Conservation (phyloP, 441 rosid species). For the Jatropha multifida region DNA sequence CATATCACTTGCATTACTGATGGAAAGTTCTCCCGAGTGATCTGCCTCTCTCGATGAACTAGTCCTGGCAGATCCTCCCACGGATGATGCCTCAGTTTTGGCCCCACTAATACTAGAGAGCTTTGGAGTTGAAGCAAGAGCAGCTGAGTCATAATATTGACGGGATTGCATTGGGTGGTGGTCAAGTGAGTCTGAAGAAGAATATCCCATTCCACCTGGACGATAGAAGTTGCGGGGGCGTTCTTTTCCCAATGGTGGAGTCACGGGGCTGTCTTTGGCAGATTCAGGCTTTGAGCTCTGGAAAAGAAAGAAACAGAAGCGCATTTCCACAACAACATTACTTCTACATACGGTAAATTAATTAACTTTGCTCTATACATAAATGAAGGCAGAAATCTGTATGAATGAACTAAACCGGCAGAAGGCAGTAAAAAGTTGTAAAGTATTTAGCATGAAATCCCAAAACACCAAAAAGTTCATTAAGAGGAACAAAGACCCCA, state of each 20-base stretch:
- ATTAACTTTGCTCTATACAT: neutral
- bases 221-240: slow-evolving; percentile 39
- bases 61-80: slow-evolving; percentile 69
- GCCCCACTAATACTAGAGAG: slow-evolving; percentile 64
- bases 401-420: neutral
- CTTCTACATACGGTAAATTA: slow-evolving; percentile 2
- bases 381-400: neutral
- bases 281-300: slow-evolving; percentile 61
- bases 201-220: slow-evolving; percentile 49
- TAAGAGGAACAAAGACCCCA: neutral
- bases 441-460: neutral
- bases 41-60: slow-evolving; percentile 74
- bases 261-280: slow-evolving; percentile 60
- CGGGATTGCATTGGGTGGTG: slow-evolving; percentile 51
- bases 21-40: slow-evolving; percentile 73
- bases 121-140: slow-evolving; percentile 68
- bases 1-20: slow-evolving; percentile 78
- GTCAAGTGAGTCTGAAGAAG: slow-evolving; percentile 65
- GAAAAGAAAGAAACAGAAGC: neutral
- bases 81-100: slow-evolving; percentile 73
- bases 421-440: neutral
- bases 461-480: neutral
- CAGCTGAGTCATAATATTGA: slow-evolving; percentile 44
- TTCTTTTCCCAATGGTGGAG: slow-evolving; percentile 71
- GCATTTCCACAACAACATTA: neutral